Percentiles rank a stretch among this genome's conserved stretches.
Evolutionary conservation across 169 alveolate genomes (phyloP).

Genomic region (Plasmodium ovale): DNA sequence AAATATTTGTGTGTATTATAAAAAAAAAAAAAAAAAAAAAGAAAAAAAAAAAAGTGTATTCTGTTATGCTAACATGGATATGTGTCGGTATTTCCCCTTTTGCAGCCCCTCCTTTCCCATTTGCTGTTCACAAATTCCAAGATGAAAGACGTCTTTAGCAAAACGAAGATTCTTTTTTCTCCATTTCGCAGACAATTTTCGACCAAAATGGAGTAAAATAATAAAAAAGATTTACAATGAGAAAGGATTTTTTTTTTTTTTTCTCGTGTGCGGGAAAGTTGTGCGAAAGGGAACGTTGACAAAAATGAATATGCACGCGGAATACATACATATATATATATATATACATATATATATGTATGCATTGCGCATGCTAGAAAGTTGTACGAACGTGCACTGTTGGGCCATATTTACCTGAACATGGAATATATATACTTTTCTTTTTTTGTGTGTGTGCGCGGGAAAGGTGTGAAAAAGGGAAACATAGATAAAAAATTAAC

Average conservation of each 20-base stretch:
- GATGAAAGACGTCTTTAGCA: constrained; percentile 22
- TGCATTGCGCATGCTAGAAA: too few relatives aligned
- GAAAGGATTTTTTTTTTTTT: neutral
- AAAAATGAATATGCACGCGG: neutral
- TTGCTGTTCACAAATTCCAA: neutral
- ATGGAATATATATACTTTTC: neutral
- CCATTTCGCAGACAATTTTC: constrained; percentile 47
- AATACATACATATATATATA: neutral
- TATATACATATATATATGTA: neutral
- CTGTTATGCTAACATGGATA: neutral
- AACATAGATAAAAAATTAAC: too few relatives aligned
- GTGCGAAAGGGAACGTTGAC: too few relatives aligned
- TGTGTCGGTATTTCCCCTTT: neutral
- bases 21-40: constrained; percentile 1
- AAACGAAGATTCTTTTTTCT: constrained; percentile 1
- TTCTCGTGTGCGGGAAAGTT: too few relatives aligned
- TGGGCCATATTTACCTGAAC: neutral
- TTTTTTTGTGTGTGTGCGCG: too few relatives aligned
- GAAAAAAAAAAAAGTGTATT: neutral
- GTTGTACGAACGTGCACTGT: too few relatives aligned
- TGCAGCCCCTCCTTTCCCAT: neutral
- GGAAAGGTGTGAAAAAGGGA: too few relatives aligned
- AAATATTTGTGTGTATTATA: neutral
- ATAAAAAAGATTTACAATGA: too few relatives aligned
- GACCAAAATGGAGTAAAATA: constrained; percentile 55